These are phyloP conservation scores for Maudiozyma barnettii DNA, from an alignment of 805 yeast species.

Conservation along the genomic window DNA sequence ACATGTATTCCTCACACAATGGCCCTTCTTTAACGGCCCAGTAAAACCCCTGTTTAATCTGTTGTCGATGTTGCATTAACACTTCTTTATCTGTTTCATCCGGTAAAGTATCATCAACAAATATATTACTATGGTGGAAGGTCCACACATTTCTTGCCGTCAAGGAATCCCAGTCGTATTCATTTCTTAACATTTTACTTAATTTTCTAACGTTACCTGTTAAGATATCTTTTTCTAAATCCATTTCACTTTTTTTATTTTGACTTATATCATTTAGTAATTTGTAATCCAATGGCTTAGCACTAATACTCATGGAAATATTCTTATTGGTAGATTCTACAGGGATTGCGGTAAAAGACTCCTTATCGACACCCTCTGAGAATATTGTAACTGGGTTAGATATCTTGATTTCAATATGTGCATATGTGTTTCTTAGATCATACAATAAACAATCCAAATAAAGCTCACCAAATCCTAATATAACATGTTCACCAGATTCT, in stretches of 20 bases:
- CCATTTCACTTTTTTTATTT: constrained; percentile 2
- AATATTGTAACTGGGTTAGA: constrained; percentile 79
- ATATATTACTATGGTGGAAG: constrained; percentile 56
- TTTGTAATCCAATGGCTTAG: constrained; percentile 59
- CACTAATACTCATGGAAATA: constrained; percentile 53
- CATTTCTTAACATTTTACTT: constrained; percentile 44
- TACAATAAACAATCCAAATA: constrained; percentile 76
- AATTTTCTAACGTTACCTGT: constrained; percentile 35
- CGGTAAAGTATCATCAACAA: constrained; percentile 64
- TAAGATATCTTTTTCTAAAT: constrained; percentile 41
- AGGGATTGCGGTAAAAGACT: constrained; percentile 59
- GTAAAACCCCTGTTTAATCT: constrained; percentile 66
- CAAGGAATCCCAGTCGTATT: constrained; percentile 72
- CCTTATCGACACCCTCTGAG: constrained; percentile 62
- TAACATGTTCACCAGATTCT: constrained; percentile 78
- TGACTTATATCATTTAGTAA: constrained; percentile 31
- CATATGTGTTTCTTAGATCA: constrained; percentile 58
- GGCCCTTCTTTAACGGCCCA: constrained; percentile 89
- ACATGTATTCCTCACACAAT: constrained; percentile 73
- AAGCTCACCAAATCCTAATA: constrained; percentile 79
- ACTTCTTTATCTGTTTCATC: constrained; percentile 55
- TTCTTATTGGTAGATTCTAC: constrained; percentile 46
- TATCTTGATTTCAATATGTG: constrained; percentile 62
- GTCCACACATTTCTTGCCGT: constrained; percentile 78
- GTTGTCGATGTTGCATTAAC: constrained; percentile 39